Conservation (phyloP, 2,329 filamentous ascomycete species). For the Verticillium dahliae region DNA sequence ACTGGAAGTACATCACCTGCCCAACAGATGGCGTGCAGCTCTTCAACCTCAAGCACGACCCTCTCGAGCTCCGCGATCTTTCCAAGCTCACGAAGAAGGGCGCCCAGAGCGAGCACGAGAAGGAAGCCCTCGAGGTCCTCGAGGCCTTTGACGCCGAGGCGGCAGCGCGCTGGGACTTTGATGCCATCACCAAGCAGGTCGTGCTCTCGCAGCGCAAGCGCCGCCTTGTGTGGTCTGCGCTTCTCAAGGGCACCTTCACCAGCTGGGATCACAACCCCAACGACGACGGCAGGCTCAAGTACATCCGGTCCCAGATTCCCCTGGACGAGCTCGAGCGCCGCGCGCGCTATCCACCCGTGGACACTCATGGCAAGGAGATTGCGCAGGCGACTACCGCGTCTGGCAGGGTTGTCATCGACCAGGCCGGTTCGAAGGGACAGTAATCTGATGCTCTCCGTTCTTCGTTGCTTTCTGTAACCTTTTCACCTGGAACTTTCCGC, state of each 20-base stretch:
- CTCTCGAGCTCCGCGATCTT: slow-evolving; percentile 70
- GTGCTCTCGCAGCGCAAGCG: slow-evolving; percentile 72
- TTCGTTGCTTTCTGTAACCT: not conserved
- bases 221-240: slow-evolving; percentile 70
- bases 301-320: slow-evolving; percentile 77
- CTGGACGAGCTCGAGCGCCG: slow-evolving; percentile 74
- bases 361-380: slow-evolving; percentile 45
- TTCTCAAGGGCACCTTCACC: slow-evolving; percentile 69
- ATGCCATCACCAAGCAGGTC: slow-evolving; percentile 67
- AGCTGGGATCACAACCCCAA: slow-evolving; percentile 81
- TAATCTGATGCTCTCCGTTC: slow-evolving; percentile 12
- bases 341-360: slow-evolving; percentile 64
- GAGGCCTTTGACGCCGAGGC: slow-evolving; percentile 69
- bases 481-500: not conserved
- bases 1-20: slow-evolving; percentile 88
- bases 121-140: slow-evolving; percentile 43
- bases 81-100: slow-evolving; percentile 36
- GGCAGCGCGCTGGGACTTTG: slow-evolving; percentile 71
- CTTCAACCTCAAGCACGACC: slow-evolving; percentile 72
- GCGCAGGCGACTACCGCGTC: slow-evolving; percentile 16
- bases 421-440: slow-evolving; percentile 37
- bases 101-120: slow-evolving; percentile 33
- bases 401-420: slow-evolving; percentile 26
- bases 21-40: slow-evolving; percentile 79
- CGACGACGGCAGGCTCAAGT: slow-evolving; percentile 64